Evolutionary conservation across 2,329 filamentous ascomycete species (phyloP).

Genomic region (Ceratocystiopsis sp.): DNA sequence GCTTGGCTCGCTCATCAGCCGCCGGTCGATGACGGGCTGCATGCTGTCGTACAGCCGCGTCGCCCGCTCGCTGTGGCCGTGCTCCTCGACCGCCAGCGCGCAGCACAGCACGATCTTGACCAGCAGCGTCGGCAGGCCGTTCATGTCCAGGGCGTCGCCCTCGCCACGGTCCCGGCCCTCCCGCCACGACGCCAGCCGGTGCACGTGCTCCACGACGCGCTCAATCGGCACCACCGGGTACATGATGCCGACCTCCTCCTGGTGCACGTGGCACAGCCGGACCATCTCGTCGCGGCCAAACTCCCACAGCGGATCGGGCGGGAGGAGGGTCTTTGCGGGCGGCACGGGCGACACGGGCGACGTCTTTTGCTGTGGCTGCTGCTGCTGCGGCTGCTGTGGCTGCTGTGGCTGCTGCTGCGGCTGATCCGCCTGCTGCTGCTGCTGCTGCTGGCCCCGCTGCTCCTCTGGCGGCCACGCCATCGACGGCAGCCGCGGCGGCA

Average conservation of each 20-base stretch:
- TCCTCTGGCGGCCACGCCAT: neutral
- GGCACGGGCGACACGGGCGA: no score
- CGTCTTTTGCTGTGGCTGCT: constrained; percentile 21
- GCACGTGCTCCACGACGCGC: constrained; percentile 51
- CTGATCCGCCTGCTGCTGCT: constrained; percentile 8
- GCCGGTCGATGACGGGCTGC: constrained; percentile 51
- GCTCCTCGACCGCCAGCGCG: constrained; percentile 59
- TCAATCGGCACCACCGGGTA: constrained; percentile 72
- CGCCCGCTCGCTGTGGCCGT: constrained; percentile 61
- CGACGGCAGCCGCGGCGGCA: constrained; percentile 6
- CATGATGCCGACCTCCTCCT: constrained; percentile 85
- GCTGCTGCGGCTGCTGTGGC: neutral
- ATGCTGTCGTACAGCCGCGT: constrained; percentile 60
- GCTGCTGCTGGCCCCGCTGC: constrained; percentile 7
- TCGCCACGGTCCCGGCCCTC: constrained; percentile 12
- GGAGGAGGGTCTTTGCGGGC: no score
- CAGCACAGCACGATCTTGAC: constrained; percentile 75
- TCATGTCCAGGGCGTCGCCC: constrained; percentile 21
- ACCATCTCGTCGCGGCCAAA: constrained; percentile 65
- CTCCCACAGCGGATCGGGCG: constrained; percentile 60
- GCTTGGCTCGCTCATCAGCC: constrained; percentile 36
- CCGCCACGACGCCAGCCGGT: constrained; percentile 49
- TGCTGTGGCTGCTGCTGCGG: constrained; percentile 19
- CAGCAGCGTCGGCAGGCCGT: constrained; percentile 33
- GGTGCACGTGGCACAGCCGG: constrained; percentile 60